These are phyloP conservation scores for Tulasnella sp. DNA, from an alignment of 768 basidiomycete genomes.

Conservation along the genomic window DNA sequence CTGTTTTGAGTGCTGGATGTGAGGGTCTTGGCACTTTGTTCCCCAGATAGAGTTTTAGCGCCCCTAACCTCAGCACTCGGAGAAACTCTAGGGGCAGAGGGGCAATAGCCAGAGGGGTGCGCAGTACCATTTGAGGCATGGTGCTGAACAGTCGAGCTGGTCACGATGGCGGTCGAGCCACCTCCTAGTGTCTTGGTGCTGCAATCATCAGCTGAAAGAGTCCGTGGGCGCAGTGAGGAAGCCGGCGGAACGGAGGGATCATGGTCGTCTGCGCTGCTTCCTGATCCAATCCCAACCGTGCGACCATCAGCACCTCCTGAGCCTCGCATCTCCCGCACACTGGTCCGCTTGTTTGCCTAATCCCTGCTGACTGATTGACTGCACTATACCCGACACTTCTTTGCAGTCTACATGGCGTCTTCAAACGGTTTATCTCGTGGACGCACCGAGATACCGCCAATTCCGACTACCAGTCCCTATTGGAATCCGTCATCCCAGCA, in stretches of 20 bases:
- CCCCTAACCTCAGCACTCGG: neutral
- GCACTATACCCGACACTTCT: neutral
- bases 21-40: neutral
- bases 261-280: neutral
- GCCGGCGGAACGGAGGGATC: neutral
- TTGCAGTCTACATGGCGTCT: neutral
- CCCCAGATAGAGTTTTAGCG: neutral
- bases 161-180: neutral
- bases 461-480: constrained; percentile 2
- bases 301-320: neutral
- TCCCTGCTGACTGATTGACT: neutral
- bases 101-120: neutral
- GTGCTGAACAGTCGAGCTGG: neutral
- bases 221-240: neutral
- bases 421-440: neutral
- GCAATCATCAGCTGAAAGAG: neutral
- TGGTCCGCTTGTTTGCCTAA: neutral
- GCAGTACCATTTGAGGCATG: neutral
- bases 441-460: neutral
- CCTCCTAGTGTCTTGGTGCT: neutral
- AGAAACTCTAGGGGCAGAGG: neutral
- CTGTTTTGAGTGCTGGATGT: neutral
- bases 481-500: constrained; percentile 8
- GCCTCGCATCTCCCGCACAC: neutral
- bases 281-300: neutral